Evolutionary conservation across 768 basidiomycete genomes (phyloP).

Genomic region (Multifurca ochricompacta): DNA sequence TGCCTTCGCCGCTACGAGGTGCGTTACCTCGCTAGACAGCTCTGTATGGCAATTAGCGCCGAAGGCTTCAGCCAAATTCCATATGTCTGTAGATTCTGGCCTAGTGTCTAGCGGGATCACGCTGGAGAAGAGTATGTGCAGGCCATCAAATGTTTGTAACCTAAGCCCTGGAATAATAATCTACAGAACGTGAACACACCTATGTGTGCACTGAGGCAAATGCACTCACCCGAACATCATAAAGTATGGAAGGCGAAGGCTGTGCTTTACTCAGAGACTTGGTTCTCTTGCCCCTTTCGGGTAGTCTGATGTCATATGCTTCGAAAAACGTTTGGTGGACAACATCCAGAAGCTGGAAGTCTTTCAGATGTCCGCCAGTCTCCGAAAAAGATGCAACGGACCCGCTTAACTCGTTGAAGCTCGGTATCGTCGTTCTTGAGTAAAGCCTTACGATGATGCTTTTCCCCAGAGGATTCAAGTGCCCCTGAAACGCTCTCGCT

Average conservation of each 20-base stretch:
- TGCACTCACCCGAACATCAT: constrained; percentile 74
- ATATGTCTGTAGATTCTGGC: constrained; percentile 76
- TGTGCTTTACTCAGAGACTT: constrained; percentile 26
- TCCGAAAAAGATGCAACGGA: constrained; percentile 29
- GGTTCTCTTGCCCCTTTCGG: constrained; percentile 26
- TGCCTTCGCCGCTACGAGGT: constrained; percentile 89
- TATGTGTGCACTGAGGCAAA: not conserved
- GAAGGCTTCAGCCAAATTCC: constrained; percentile 80
- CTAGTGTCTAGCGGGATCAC: constrained; percentile 85
- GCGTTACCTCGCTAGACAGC: constrained; percentile 61
- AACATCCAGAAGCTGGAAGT: constrained; percentile 62
- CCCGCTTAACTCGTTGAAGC: constrained; percentile 67
- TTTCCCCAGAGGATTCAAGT: constrained; percentile 32
- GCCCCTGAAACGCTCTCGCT: constrained; percentile 3
- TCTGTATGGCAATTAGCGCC: constrained; percentile 77
- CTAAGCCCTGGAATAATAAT: constrained; percentile 81
- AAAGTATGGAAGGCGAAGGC: constrained; percentile 26
- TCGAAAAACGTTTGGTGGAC: constrained; percentile 74
- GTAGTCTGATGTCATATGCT: constrained; percentile 44
- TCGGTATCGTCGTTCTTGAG: constrained; percentile 85
- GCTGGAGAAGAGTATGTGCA: constrained; percentile 86
- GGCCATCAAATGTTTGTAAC: constrained; percentile 62
- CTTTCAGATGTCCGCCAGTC: not conserved
- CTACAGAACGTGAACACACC: constrained; percentile 33
- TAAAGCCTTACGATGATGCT: constrained; percentile 57